Base-by-base conservation (phyloP, 2,329 filamentous ascomycete genomes). In the Hypoxylon sp. region DNA sequence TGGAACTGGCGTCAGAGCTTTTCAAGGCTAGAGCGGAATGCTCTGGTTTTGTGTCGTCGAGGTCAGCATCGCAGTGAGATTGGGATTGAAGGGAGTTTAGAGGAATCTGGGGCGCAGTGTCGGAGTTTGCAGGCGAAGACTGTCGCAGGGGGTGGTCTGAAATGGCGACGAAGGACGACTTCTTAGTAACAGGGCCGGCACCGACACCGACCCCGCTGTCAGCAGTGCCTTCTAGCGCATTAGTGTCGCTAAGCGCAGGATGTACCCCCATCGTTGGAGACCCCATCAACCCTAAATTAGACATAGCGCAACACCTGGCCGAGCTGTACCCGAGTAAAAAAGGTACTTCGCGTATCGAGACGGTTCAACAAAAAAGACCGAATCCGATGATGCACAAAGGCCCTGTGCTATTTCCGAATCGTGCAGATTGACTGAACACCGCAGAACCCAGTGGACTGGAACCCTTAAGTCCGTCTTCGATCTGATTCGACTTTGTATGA, bases 201-300 rank as follows among this genome's bases (percentile, higher is more conserved):
- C 65, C 62, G 58, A 70, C 63, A 61, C 58, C 67, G 55, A 71
- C 70, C 51, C 69, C 47, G 61, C 73, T 65, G 32, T 72, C 65
- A 47, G 63, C 50, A 67, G 52, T 46, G 68, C 76, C 74, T 64
- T 76, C 70, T 62, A 64, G 76, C 75, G 67, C 77, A 77, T 42
- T 78, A 77, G 46, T 66, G 48, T 48, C 62, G 59, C 65, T 68
- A 57, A 72, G 72, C 39, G 62, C 63, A 64, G 69, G 68, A 65
- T 73, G 74, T 52, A 72, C 70, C 60, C 67, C 74, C 70, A 74
- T 75, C 37, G 67, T 68, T 47, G 71, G 72, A 50, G 73, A 71
- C 55, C 62, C 71, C 63, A 74, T 69, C 27, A 63, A 62, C 15
- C 73, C 67, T 65, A 69, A 70, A 70, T 70, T 68, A 69, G 71